These are phyloP conservation scores for Niveomyces coronatus DNA, from an alignment of 2,329 filamentous ascomycete genomes.

Conservation along the genomic window DNA sequence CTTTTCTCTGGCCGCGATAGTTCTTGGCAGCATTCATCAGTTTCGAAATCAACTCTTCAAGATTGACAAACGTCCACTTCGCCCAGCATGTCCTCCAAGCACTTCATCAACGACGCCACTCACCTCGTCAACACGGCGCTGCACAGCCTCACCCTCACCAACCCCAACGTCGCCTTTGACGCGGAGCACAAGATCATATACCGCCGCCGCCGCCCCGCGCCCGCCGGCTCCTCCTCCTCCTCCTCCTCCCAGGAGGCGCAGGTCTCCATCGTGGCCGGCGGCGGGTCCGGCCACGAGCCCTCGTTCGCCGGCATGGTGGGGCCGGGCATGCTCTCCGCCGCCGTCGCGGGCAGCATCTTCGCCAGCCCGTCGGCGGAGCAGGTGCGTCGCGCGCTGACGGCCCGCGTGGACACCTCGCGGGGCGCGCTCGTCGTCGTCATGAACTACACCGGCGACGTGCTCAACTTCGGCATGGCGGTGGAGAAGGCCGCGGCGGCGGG, in stretches of 20 bases:
- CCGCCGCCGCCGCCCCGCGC: conserved; percentile 32
- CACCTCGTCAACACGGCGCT: conserved; percentile 71
- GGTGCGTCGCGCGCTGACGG: conserved; percentile 64
- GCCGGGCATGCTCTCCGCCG: conserved; percentile 65
- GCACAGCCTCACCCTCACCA: conserved; percentile 67
- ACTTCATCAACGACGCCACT: conserved; percentile 80
- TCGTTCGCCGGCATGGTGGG: conserved; percentile 82
- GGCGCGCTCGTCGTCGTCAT: conserved; percentile 87
- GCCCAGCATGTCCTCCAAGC: conserved; percentile 50
- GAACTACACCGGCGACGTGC: conserved; percentile 86
- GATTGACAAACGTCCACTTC: neutral
- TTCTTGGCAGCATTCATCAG: too few relatives aligned
- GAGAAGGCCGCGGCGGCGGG: conserved; percentile 83
- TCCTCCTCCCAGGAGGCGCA: conserved; percentile 42
- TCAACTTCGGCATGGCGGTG: conserved; percentile 89
- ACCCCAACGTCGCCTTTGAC: conserved; percentile 75
- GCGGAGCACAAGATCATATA: conserved; percentile 75
- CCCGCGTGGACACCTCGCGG: conserved; percentile 57
- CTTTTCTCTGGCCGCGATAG: too few relatives aligned
- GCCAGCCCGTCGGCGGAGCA: conserved; percentile 75
- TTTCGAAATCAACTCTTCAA: neutral
- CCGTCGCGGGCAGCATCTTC: conserved; percentile 81
- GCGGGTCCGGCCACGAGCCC: conserved; percentile 84
- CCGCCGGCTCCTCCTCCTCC: conserved; percentile 25
- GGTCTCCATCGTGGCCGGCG: conserved; percentile 78